Evolutionary conservation across 148 eudicot genomes (phyloP).

Genomic region (Diospyros lotus): DNA sequence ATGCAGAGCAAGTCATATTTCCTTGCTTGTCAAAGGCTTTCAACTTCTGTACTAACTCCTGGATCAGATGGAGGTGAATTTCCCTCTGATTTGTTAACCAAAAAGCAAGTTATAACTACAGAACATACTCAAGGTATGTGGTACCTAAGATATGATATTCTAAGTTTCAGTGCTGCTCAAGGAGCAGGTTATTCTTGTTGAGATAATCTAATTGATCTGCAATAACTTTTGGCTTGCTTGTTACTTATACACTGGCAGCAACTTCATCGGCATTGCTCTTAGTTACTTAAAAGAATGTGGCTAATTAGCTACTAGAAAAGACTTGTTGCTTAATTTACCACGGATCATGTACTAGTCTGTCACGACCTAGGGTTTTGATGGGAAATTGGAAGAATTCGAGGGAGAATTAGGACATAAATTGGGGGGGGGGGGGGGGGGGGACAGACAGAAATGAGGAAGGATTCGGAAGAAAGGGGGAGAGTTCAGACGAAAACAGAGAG

Average conservation of each 20-base stretch:
- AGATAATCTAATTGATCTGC: not conserved
- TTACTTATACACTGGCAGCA: not conserved
- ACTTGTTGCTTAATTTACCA: not conserved
- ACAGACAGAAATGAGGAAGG: no score
- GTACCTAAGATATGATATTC: not conserved
- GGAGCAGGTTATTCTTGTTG: not conserved
- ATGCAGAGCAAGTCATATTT: conserved; percentile 24
- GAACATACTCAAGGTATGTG: conserved; percentile 60
- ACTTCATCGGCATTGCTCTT: not conserved
- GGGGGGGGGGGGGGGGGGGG: no score
- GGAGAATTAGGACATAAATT: no score
- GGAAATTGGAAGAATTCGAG: no score
- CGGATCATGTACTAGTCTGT: no score
- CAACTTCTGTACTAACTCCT: conserved; percentile 60
- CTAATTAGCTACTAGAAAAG: not conserved
- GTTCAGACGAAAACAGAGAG: no score
- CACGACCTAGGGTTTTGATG: no score
- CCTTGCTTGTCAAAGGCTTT: conserved; percentile 43
- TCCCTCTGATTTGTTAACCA: conserved; percentile 60
- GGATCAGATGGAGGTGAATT: conserved; percentile 55
- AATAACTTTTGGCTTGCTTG: not conserved
- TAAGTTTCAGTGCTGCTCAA: not conserved
- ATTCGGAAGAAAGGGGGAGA: no score
- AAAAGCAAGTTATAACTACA: conserved; percentile 35
- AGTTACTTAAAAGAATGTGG: not conserved